Evolutionary conservation across 2,329 filamentous ascomycete genomes (phyloP).

Genomic region (Monilinia aucupariae): DNA sequence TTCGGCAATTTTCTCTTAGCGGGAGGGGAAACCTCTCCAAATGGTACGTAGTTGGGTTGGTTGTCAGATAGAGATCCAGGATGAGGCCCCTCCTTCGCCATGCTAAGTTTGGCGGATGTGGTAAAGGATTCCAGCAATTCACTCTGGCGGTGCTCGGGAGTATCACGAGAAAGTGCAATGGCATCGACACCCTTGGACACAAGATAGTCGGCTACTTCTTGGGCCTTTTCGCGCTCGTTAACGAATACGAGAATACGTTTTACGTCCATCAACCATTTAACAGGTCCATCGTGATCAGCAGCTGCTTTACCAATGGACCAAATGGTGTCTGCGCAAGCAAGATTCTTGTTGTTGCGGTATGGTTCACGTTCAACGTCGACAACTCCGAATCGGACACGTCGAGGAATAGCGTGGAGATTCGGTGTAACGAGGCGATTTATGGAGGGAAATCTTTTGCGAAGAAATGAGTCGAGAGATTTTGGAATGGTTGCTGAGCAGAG

Average conservation of each 20-base stretch:
- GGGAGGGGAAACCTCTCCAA: conserved; percentile 27
- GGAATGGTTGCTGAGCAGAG: conserved; percentile 97
- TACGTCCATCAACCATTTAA: conserved; percentile 55
- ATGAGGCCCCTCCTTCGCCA: conserved; percentile 22
- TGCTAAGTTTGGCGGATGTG: background rate
- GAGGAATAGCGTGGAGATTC: conserved; percentile 91
- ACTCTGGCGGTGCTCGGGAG: conserved; percentile 67
- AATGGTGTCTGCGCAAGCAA: conserved; percentile 92
- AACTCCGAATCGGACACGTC: conserved; percentile 87
- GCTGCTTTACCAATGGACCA: conserved; percentile 85
- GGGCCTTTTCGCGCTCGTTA: conserved; percentile 87
- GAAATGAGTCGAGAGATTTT: conserved; percentile 75
- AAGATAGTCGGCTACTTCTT: conserved; percentile 74
- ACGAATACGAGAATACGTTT: conserved; percentile 94
- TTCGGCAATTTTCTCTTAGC: conserved; percentile 51
- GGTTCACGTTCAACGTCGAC: conserved; percentile 89
- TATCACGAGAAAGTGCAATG: conserved; percentile 78
- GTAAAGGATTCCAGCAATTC: conserved; percentile 75
- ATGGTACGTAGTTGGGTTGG: conserved; percentile 34
- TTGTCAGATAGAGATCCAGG: conserved; percentile 40
- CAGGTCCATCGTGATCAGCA: conserved; percentile 50
- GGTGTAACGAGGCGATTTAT: conserved; percentile 86
- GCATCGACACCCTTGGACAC: conserved; percentile 83
- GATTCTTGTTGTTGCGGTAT: conserved; percentile 84
- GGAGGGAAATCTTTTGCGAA: conserved; percentile 76